These are phyloP conservation scores for Zoysia pacifica DNA, from an alignment of 176 grass and related monocot genomes.

Conservation along the genomic window DNA sequence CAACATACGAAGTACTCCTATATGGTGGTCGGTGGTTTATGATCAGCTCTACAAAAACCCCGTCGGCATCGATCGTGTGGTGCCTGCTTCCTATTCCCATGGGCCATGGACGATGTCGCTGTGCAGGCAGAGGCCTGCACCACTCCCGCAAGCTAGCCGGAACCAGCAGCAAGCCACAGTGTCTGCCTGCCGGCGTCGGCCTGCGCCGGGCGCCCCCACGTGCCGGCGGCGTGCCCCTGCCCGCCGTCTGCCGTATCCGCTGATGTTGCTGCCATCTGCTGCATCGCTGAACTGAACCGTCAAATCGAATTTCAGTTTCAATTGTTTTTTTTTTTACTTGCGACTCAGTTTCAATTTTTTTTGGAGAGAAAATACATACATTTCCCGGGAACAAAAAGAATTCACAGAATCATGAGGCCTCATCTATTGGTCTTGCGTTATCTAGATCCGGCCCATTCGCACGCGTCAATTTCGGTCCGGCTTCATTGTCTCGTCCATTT, in stretches of 20 bases:
- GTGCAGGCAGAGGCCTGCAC: conserved; percentile 1
- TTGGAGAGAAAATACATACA: not conserved
- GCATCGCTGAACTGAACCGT: conserved; percentile 14
- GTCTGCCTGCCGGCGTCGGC: not conserved
- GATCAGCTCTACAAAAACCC: not conserved
- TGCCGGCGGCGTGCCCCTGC: conserved; percentile 29
- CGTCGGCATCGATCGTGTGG: not conserved
- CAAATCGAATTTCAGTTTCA: not conserved
- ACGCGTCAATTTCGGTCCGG: not conserved
- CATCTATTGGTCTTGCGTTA: not conserved
- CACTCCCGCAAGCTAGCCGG: not conserved
- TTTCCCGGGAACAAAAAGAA: not conserved
- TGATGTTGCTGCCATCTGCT: not conserved
- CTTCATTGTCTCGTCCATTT: not conserved
- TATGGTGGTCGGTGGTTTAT: not conserved
- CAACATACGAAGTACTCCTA: no score
- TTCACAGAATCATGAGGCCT: not conserved
- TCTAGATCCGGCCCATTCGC: not conserved
- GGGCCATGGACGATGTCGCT: not conserved
- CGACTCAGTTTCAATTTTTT: not conserved
- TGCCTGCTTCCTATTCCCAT: conserved; percentile 4
- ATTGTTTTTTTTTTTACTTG: not conserved
- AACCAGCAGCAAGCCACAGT: conserved; percentile 6
- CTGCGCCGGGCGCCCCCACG: conserved; percentile 38
- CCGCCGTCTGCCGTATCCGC: conserved; percentile 10